Base-by-base conservation (phyloP, 768 basidiomycete genomes). In the Suillus subalutaceus region DNA sequence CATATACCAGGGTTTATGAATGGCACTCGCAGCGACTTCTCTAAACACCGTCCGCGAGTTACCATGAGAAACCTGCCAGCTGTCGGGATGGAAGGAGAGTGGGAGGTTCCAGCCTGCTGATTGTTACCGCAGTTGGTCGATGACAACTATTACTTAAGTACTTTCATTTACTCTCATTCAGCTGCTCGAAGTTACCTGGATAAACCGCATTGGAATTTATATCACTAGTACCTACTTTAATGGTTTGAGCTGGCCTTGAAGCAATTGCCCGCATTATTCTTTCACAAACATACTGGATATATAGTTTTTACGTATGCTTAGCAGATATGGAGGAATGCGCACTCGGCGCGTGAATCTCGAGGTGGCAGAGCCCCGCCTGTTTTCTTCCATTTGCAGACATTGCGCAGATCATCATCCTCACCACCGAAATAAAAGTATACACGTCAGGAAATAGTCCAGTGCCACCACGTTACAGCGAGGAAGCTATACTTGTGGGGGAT, bases 101-200 rank as follows among this genome's bases (percentile, higher is more conserved):
- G 90, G 90, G 90, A 92, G 75, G 89, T 92, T 56, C 86, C 90
- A 73, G 80, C 91, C 62, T 90, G 88, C 76, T 90, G 70, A 74
- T 10, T 30, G 10, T 2, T 9, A 23, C 10, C 44, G 9, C 38
- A 40, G 10, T 48, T 16, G 12, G 23, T 50, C 20, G 37, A 26
- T 43, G 10, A 43, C 12, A 20, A 12, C 23, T 30, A 1, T 60
- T 60, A 35, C 55, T 35, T 9, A 52, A 16, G 15, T 52, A 50
- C n/a, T 50, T 16, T 16, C 26, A 16, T 53, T 30, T 56, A 60
- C 26, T 41, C 30, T 1, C 41, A 30, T 43, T 60, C 40, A 26
- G 26, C 18, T 55, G 18, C 53, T 55, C n/a, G 20, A 56, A 41
- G 58, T 30, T 59, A 23, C 40, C 41, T 32, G 58, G 58, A 41